Evolutionary conservation across 768 basidiomycete species (phyloP).

Genomic region (Lanmaoa pseudosensibilis): DNA sequence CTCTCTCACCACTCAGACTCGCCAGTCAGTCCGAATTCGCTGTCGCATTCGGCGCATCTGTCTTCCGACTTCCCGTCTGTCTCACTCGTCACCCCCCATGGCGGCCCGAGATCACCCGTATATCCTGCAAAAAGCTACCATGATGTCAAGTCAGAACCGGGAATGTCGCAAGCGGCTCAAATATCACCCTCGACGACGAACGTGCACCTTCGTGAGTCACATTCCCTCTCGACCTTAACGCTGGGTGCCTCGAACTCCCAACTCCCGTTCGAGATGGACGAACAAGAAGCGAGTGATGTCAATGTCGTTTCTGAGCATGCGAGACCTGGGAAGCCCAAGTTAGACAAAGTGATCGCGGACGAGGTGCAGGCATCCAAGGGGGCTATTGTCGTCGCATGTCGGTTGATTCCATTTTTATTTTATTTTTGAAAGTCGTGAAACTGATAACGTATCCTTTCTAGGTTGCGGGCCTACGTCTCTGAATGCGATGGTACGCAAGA

Average conservation of each 20-base stretch:
- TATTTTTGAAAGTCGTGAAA: no score
- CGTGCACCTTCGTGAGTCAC: neutral
- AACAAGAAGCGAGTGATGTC: constrained; percentile 59
- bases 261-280: constrained; percentile 49
- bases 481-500: constrained; percentile 66
- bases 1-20: constrained; percentile 11
- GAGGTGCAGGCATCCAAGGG: constrained; percentile 60
- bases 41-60: neutral
- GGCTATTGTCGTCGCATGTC: constrained; percentile 66
- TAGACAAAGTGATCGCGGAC: constrained; percentile 61
- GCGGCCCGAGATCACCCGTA: neutral
- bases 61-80: constrained; percentile 5
- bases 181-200: neutral
- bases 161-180: neutral
- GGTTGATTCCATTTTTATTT: constrained; percentile 31
- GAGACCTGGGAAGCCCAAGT: constrained; percentile 63
- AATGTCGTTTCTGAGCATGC: constrained; percentile 60
- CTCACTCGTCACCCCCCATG: neutral
- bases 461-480: constrained; percentile 75
- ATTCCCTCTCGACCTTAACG: neutral
- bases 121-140: neutral
- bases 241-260: neutral
- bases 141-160: constrained; percentile 8
- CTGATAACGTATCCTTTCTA: constrained; percentile 25
- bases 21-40: constrained; percentile 1